Evolutionary conservation across 805 yeast genomes (phyloP).

Genomic region (Candida odintsovae): DNA sequence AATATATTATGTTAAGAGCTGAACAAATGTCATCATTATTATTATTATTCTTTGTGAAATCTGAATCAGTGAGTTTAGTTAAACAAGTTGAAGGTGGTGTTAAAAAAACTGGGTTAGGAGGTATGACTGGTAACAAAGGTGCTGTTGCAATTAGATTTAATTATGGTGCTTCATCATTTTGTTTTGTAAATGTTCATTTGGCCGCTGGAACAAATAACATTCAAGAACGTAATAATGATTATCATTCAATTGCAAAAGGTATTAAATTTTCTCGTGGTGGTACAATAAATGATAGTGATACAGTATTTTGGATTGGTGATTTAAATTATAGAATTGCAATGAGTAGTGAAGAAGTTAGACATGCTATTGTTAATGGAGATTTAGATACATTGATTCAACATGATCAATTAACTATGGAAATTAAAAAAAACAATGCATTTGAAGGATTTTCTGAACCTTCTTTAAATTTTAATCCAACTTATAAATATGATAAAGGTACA

Average conservation of each 20-base stretch:
- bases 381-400: conserved; percentile 47
- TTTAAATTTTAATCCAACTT: conserved; percentile 80
- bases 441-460: conserved; percentile 71
- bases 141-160: conserved; percentile 90
- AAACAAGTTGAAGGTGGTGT: conserved; percentile 91
- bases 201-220: conserved; percentile 87
- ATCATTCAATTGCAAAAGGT: conserved; percentile 67
- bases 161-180: conserved; percentile 73
- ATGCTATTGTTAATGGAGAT: conserved; percentile 40
- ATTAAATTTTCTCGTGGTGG: conserved; percentile 74
- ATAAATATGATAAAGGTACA: conserved; percentile 86
- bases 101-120: conserved; percentile 93
- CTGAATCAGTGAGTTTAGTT: conserved; percentile 42
- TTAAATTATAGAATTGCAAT: conserved; percentile 76
- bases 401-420: conserved; percentile 79
- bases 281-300: conserved; percentile 76
- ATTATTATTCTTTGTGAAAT: conserved; percentile 56
- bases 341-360: conserved; percentile 69
- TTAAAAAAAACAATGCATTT: conserved; percentile 67
- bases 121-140: conserved; percentile 96
- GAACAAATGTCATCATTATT: conserved; percentile 71
- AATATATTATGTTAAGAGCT: conserved; percentile 61
- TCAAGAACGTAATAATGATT: conserved; percentile 84
- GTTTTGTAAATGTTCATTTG: conserved; percentile 83
- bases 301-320: conserved; percentile 92